Evolutionary conservation across 1,284 basidiomycete genomes (phyloP).

Genomic region (Leucoagaricus sp.): DNA sequence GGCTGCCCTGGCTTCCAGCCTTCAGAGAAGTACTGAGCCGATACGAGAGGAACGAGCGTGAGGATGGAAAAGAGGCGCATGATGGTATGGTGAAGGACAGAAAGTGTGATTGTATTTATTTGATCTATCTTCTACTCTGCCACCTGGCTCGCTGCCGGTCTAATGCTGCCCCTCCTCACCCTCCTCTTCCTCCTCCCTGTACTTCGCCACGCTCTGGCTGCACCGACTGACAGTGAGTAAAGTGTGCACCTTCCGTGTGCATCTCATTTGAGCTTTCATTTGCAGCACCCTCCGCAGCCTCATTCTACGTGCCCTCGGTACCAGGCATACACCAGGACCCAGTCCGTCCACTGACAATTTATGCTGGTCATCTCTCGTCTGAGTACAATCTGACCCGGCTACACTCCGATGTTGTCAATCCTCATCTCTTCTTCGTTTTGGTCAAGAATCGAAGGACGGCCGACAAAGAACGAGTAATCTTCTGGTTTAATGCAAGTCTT

Average conservation of each 20-base stretch:
- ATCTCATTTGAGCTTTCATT: conserved; percentile 4
- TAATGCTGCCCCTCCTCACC: conserved; percentile 4
- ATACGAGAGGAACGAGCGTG: conserved; percentile 38
- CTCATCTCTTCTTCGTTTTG: conserved; percentile 90
- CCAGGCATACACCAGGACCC: conserved; percentile 77
- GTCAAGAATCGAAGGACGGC: conserved; percentile 86
- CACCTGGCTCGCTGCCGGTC: conserved; percentile 15
- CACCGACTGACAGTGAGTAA: conserved; percentile 51
- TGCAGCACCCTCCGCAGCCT: conserved; percentile 66
- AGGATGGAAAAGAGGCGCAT: conserved; percentile 33
- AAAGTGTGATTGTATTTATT: conserved; percentile 11
- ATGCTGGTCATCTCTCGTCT: conserved; percentile 79
- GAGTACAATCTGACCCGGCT: conserved; percentile 64
- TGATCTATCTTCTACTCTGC: conserved; percentile 6
- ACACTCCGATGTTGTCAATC: conserved; percentile 57
- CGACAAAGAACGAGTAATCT: conserved; percentile 86
- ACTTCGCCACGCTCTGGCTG: conserved; percentile 25
- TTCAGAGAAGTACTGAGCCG: conserved; percentile 72
- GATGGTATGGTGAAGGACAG: conserved; percentile 22
- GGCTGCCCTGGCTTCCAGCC: conserved; percentile 78
- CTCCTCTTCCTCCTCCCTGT: conserved; percentile 3
- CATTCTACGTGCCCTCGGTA: conserved; percentile 79
- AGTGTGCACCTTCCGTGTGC: neutral
- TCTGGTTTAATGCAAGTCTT: conserved; percentile 91
- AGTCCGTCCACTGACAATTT: conserved; percentile 73